These are phyloP conservation scores for Cordyceps fumosorosea DNA, from an alignment of 2,329 filamentous ascomycete species.

Conservation along the genomic window DNA sequence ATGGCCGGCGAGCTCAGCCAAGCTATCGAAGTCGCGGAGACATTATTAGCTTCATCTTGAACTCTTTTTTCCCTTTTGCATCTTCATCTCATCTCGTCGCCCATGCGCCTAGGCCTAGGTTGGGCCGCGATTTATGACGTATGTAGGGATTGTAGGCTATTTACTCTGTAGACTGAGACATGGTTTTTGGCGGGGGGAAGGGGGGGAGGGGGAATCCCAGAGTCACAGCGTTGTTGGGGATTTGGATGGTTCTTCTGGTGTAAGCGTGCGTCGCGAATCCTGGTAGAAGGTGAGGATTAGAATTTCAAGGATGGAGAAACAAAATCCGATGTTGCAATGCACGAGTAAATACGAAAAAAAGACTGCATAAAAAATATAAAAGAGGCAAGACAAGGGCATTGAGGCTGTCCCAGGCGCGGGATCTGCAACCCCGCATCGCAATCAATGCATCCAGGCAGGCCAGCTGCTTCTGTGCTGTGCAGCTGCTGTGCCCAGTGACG, in stretches of 20 bases:
- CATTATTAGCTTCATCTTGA: background rate
- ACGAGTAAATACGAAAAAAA: background rate
- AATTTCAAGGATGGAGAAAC: background rate
- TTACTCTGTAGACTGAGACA: constrained; percentile 9
- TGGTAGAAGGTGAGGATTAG: background rate
- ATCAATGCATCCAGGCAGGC: no score
- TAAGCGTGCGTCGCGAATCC: background rate
- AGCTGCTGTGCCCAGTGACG: background rate
- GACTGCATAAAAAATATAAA: background rate
- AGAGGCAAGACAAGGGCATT: background rate
- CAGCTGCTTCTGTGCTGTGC: background rate
- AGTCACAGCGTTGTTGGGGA: background rate
- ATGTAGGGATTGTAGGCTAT: background rate
- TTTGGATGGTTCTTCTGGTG: background rate
- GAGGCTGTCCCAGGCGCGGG: background rate
- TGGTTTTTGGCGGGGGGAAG: background rate
- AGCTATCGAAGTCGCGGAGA: constrained; percentile 14
- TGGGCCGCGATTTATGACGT: constrained; percentile 1
- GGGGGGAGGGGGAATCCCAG: background rate
- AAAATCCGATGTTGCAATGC: background rate
- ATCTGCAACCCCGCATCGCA: constrained; percentile 9
- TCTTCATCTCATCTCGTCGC: background rate
- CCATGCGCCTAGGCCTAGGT: background rate
- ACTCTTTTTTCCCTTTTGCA: background rate
- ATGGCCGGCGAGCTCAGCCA: constrained; percentile 22